Conservation (phyloP, 257 asterid species). For the Osmanthus fragrans region DNA sequence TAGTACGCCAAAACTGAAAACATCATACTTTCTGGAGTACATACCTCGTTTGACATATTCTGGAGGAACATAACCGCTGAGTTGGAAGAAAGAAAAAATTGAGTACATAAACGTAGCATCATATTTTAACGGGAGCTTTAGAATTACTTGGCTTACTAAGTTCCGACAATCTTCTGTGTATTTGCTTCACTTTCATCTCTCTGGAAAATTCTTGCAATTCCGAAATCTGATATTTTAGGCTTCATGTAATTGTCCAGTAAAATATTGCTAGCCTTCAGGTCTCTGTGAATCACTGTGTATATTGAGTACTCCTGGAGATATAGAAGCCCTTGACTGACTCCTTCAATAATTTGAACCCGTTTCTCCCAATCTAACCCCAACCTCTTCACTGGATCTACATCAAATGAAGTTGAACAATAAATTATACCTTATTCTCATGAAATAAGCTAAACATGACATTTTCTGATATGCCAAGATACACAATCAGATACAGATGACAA, state of each 20-base stretch:
- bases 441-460: neutral
- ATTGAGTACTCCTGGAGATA: slow-evolving; percentile 46
- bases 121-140: neutral
- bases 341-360: slow-evolving; percentile 36
- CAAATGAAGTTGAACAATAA: neutral
- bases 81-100: neutral
- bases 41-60: slow-evolving; percentile 39
- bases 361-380: slow-evolving; percentile 33
- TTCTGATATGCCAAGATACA: neutral
- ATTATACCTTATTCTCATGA: neutral
- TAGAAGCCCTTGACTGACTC: slow-evolving; percentile 47
- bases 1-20: slow-evolving; percentile 45
- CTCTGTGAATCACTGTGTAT: slow-evolving; percentile 42
- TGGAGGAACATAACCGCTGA: slow-evolving; percentile 48
- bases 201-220: slow-evolving; percentile 35
- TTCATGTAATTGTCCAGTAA: slow-evolving; percentile 34
- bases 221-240: slow-evolving; percentile 40
- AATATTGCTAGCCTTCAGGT: slow-evolving; percentile 42
- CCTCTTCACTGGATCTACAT: slow-evolving; percentile 31
- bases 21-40: slow-evolving; percentile 44
- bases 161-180: slow-evolving; percentile 39
- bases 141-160: slow-evolving; percentile 34
- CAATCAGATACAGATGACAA: neutral
- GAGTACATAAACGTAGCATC: neutral
- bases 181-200: slow-evolving; percentile 35